A percentile compares a stretch with the other conserved stretches of the same genome.
Conservation (phyloP, 2,329 filamentous ascomycete species). For the Clonostachys byssicola region DNA sequence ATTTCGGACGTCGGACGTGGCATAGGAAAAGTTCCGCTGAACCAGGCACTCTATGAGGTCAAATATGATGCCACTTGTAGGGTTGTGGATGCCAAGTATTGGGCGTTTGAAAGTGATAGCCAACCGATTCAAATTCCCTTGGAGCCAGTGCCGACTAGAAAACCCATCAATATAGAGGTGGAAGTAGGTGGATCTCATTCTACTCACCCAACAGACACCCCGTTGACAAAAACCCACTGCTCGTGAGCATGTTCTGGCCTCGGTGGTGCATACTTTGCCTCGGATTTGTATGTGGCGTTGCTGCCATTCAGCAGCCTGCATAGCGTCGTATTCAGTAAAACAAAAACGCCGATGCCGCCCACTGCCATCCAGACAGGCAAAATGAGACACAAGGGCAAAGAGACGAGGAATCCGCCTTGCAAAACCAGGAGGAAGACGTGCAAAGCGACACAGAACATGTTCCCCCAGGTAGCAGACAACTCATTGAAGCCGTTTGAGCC, state of each 20-base stretch:
- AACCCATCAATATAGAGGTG: conserved; percentile 6
- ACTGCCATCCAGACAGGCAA: conserved; percentile 39
- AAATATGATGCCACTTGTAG: conserved; percentile 69
- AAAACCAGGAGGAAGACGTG: conserved; percentile 54
- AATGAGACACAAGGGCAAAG: conserved; percentile 44
- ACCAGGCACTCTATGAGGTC: conserved; percentile 75
- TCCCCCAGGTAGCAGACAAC: conserved; percentile 52
- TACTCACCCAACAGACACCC: conserved; percentile 58
- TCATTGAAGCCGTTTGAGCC: conserved; percentile 57
- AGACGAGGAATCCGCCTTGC: conserved; percentile 58
- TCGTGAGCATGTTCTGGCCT: conserved; percentile 53
- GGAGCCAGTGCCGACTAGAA: conserved; percentile 58
- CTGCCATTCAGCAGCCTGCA: conserved; percentile 47
- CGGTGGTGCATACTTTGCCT: conserved; percentile 44
- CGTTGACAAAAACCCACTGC: conserved; percentile 79
- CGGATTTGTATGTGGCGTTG: conserved; percentile 42
- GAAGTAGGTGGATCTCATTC: background rate
- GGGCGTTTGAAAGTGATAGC: conserved; percentile 69
- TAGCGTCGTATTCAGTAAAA: conserved; percentile 44
- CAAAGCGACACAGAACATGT: conserved; percentile 50
- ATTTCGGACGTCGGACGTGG: conserved; percentile 61
- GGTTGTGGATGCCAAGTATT: conserved; percentile 71
- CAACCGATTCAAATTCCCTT: conserved; percentile 66
- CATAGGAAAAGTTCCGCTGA: conserved; percentile 70
- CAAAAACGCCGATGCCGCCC: conserved; percentile 33